Evolutionary conservation across 2,329 filamentous ascomycete genomes (phyloP), one percentile per base, ranked within the genome.

Genomic region (Trichoderma lentiforme): DNA sequence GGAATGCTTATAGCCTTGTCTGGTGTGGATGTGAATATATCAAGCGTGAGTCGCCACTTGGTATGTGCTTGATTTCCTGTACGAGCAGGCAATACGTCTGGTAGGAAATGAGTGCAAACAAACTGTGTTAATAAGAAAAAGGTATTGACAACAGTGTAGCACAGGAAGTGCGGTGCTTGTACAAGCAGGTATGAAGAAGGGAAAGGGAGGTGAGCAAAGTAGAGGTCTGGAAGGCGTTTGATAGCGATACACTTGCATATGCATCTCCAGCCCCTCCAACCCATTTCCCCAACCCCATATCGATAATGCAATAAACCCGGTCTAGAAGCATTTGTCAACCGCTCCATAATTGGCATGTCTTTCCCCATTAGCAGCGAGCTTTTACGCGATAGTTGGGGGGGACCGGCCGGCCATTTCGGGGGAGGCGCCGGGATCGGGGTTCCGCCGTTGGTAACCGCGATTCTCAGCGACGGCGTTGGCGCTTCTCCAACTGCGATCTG

Each of bases 371-470:
- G 57, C 15, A 60, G 15, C 57, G 57, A 53, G 34, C 36, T n/a
- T 57, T 62, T 70, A 53, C 67, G 67, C 67, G 67, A 70, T 70
- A 28, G 28, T 53, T 62, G 28, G 66, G 39, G 39, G 26, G 26
- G 11, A 12, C 39, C 66, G 18, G 66, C 56, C 66, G 57, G 51
- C 32, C 64, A 39, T 28, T 39, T 67, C 64, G 64, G 64, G 64
- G 64, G 47, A 65, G 21, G 56, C 57, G 58, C 73, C 73, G 73
- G 71, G 70, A 65, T 73, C 71, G 71, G 73, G 67, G 62, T n/a
- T 64, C 69, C 62, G 51, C 73, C 73, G 73, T 47, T 51, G 39
- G 58, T 73, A 73, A 58, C 73, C 73, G 26, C 51, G 32, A 32
- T 60, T 24, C 57, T 18, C 28, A 34, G 34, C 36, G 26, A 28